Evolutionary conservation across 2,329 filamentous ascomycete genomes (phyloP).

Genomic region (Talaromyces rugulosus): DNA sequence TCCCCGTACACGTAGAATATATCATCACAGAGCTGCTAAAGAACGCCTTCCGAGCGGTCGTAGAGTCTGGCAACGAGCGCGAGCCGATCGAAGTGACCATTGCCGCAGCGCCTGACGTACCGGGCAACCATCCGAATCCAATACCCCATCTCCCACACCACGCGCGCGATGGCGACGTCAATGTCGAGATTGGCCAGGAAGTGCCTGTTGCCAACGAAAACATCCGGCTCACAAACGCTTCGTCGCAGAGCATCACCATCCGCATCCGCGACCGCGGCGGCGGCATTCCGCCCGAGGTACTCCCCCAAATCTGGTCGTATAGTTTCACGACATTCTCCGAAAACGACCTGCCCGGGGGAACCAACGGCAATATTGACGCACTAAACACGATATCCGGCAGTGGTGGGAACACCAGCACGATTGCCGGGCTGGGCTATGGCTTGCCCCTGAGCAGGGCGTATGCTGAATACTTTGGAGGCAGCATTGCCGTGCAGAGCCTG

Average conservation of each 20-base stretch:
- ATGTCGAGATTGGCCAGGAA: slow-evolving; percentile 17
- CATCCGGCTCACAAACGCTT: slow-evolving; percentile 29
- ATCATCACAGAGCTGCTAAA: slow-evolving; percentile 95
- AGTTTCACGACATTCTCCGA: slow-evolving; percentile 93
- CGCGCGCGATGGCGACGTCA: slow-evolving; percentile 22
- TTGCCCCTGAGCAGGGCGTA: slow-evolving; percentile 87
- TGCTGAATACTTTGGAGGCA: slow-evolving; percentile 96
- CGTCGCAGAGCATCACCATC: slow-evolving; percentile 82
- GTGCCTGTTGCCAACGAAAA: slow-evolving; percentile 28
- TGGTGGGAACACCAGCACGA: slow-evolving; percentile 65
- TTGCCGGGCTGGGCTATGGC: slow-evolving; percentile 90
- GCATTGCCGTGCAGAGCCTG: slow-evolving; percentile 89
- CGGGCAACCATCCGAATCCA: slow-evolving; percentile 21
- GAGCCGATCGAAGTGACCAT: slow-evolving; percentile 91
- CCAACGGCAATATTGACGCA: slow-evolving; percentile 59
- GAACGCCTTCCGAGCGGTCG: slow-evolving; percentile 90
- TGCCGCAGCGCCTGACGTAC: slow-evolving; percentile 61
- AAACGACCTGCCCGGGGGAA: slow-evolving; percentile 46
- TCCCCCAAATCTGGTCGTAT: slow-evolving; percentile 92
- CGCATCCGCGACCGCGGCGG: slow-evolving; percentile 93
- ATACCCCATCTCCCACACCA: slow-evolving; percentile 42
- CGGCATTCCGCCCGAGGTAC: slow-evolving; percentile 78
- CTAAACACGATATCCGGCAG: slow-evolving; percentile 71
- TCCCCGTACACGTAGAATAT: slow-evolving; percentile 95
- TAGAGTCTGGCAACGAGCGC: slow-evolving; percentile 73